A percentile compares a stretch with the other conserved stretches of the same genome.
Evolutionary conservation across 2,329 filamentous ascomycete genomes (phyloP).

Genomic region (Tolypocladium sp.): DNA sequence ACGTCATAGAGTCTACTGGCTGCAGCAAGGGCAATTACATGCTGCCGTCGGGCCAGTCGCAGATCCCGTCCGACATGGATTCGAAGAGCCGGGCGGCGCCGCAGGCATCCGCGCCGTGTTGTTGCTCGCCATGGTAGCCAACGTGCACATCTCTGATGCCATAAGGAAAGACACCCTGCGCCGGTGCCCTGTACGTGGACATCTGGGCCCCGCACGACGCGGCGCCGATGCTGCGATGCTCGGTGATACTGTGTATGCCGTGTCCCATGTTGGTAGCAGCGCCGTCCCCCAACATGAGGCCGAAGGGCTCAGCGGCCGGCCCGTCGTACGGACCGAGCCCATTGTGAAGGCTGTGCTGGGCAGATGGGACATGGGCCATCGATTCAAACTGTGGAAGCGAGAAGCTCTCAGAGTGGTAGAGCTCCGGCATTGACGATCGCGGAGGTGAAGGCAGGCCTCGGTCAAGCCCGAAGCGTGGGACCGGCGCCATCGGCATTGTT

Average conservation of each 20-base stretch:
- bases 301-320: slow-evolving; percentile 3
- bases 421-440: slow-evolving; percentile 11
- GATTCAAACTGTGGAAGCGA: slow-evolving; percentile 11
- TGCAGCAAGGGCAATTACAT: neutral
- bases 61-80: neutral
- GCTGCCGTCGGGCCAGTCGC: slow-evolving; percentile 1
- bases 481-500: slow-evolving; percentile 5
- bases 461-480: neutral
- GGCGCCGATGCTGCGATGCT: neutral
- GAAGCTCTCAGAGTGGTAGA: slow-evolving; percentile 11
- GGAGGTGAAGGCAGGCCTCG: slow-evolving; percentile 6
- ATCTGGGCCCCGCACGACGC: neutral
- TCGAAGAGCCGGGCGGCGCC: neutral
- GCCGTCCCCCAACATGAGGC: slow-evolving; percentile 4
- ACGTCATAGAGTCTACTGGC: neutral
- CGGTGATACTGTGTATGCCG: slow-evolving; percentile 2
- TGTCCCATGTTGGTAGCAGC: slow-evolving; percentile 1
- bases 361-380: neutral
- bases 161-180: slow-evolving; percentile 15
- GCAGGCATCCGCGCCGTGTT: neutral
- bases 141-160: slow-evolving; percentile 15
- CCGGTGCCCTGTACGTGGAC: slow-evolving; percentile 8
- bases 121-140: slow-evolving; percentile 1
- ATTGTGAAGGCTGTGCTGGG: neutral
- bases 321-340: neutral